Evolutionary conservation across 164 flowering plant genomes (phyloP).

Genomic region (Chimonanthus salicifolius): DNA sequence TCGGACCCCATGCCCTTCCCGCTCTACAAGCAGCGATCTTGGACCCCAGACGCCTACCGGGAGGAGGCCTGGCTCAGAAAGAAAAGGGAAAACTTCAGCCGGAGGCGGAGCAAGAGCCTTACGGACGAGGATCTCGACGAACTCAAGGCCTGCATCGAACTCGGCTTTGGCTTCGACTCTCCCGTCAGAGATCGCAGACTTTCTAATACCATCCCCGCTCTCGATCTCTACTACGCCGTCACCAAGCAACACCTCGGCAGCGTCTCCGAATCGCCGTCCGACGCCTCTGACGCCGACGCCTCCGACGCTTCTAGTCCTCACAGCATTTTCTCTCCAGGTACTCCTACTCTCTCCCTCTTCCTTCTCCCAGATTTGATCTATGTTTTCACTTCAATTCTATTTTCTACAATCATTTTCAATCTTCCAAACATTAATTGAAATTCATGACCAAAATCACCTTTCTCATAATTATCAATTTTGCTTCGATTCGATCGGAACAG

Average conservation of each 20-base stretch:
- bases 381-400: too few relatives aligned
- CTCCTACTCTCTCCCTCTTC: neutral
- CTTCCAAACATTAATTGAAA: too few relatives aligned
- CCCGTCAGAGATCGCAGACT: slow-evolving; percentile 41
- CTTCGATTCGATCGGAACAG: too few relatives aligned
- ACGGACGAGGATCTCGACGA: slow-evolving; percentile 84
- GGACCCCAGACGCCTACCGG: slow-evolving; percentile 49
- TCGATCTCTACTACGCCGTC: slow-evolving; percentile 57
- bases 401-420: too few relatives aligned
- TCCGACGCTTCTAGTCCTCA: slow-evolving; percentile 31
- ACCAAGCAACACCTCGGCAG: slow-evolving; percentile 45
- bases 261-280: slow-evolving; percentile 26
- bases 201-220: slow-evolving; percentile 65
- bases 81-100: slow-evolving; percentile 21
- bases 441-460: too few relatives aligned
- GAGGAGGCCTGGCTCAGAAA: slow-evolving; percentile 56
- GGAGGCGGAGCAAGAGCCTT: slow-evolving; percentile 47
- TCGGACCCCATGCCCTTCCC: slow-evolving; percentile 11
- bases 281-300: slow-evolving; percentile 22
- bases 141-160: slow-evolving; percentile 67
- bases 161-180: slow-evolving; percentile 69
- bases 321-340: slow-evolving; percentile 44
- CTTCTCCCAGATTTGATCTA: neutral
- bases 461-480: too few relatives aligned
- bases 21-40: slow-evolving; percentile 55